Evolutionary conservation across 2,329 filamentous ascomycete genomes (phyloP).

Genomic region (Colletotrichum noveboracense): DNA sequence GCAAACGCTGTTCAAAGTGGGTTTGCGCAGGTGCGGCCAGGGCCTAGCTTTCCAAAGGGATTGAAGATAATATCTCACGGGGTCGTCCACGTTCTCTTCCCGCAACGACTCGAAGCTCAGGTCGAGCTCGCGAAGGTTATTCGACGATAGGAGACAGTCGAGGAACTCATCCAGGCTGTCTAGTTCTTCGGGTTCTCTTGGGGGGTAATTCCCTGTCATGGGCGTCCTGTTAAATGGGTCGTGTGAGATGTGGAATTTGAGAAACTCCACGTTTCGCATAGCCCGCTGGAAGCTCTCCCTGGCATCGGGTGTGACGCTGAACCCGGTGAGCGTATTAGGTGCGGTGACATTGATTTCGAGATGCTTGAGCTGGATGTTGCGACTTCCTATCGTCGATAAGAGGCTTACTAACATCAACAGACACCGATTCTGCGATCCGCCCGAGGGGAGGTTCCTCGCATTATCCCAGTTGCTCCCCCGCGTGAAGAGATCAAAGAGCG

Average conservation of each 20-base stretch:
- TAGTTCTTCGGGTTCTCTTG: not conserved
- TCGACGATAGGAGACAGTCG: not conserved
- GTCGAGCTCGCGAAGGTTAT: not conserved
- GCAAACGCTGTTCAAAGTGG: not conserved
- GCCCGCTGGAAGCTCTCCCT: not conserved
- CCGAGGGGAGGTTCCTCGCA: not conserved
- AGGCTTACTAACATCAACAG: not conserved
- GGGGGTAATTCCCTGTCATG: not conserved
- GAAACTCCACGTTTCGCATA: not conserved
- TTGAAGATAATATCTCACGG: not conserved
- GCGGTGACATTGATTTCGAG: not conserved
- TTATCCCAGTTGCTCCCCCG: not conserved
- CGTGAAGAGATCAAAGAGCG: not conserved
- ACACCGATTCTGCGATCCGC: not conserved
- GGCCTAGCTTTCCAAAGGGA: not conserved
- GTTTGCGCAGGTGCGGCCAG: not conserved
- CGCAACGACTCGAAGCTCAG: not conserved
- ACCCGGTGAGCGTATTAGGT: not conserved
- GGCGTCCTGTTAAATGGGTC: not conserved
- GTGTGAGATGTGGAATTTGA: not conserved
- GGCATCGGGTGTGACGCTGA: not conserved
- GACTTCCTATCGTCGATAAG: not conserved
- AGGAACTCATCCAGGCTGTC: not conserved
- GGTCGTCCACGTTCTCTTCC: not conserved
- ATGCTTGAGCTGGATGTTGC: not conserved